phyloP scores from a whole-genome alignment of 1,139 yeast genomes.

The Blastobotrys capitulatus region DNA sequence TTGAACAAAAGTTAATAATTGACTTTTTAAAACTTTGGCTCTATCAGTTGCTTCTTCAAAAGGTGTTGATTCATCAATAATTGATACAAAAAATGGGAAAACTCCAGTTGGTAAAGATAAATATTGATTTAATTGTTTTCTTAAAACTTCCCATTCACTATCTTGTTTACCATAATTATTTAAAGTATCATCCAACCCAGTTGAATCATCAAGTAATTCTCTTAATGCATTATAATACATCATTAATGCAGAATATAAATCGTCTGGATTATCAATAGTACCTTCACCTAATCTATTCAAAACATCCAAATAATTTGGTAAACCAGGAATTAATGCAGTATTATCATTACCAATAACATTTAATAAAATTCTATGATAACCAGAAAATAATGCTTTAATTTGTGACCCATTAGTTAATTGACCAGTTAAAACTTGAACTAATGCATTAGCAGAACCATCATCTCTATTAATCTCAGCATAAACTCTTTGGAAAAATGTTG shows the following conservation, averaged over 20 bases:
- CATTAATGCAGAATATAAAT: background rate
- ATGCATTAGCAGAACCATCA: background rate
- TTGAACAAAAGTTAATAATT: background rate
- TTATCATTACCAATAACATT: background rate
- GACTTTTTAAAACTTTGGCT: background rate
- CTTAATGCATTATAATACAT: background rate
- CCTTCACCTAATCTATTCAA: background rate
- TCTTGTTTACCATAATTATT: background rate
- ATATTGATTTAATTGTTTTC: background rate
- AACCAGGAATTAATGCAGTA: background rate
- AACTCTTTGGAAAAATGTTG: background rate
- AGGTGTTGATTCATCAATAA: background rate
- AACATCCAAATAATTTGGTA: background rate
- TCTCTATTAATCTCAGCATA: background rate
- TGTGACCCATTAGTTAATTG: background rate
- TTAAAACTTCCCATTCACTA: background rate
- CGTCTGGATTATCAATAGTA: background rate
- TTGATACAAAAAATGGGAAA: background rate
- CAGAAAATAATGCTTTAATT: background rate
- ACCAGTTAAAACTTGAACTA: background rate
- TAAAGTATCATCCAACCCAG: background rate
- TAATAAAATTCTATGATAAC: background rate
- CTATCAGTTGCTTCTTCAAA: background rate
- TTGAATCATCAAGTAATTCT: background rate
- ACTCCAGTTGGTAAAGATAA: background rate